phyloP scores from a whole-genome alignment of 108 stramenopile species.

The Fragilaria radians region DNA sequence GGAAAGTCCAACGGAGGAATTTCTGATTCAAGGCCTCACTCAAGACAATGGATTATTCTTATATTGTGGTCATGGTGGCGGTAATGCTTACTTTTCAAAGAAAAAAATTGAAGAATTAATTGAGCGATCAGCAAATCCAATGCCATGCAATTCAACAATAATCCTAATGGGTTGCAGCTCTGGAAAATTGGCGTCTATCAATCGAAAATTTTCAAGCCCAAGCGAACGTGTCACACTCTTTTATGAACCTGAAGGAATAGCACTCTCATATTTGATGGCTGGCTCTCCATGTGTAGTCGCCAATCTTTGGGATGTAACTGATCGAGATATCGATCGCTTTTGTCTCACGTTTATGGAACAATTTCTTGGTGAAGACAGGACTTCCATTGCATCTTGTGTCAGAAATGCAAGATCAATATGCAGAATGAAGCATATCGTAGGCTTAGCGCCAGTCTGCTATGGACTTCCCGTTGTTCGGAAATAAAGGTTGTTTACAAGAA shows the following conservation, averaged over 20 bases:
- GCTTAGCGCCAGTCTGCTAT: constrained; percentile 91
- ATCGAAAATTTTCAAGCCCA: constrained; percentile 36
- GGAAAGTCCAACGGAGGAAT: constrained; percentile 43
- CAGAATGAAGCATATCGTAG: constrained; percentile 86
- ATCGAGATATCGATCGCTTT: constrained; percentile 94
- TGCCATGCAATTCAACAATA: constrained; percentile 31
- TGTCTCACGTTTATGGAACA: constrained; percentile 50
- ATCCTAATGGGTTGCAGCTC: constrained; percentile 97
- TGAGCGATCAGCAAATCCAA: constrained; percentile 6
- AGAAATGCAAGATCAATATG: constrained; percentile 77
- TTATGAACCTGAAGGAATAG: constrained; percentile 93
- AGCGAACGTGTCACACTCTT: constrained; percentile 23
- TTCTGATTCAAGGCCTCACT: constrained; percentile 40
- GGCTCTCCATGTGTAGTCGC: constrained; percentile 94
- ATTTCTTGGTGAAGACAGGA: constrained; percentile 21
- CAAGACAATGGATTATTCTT: constrained; percentile 67
- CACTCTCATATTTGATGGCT: constrained; percentile 80
- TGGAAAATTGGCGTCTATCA: constrained; percentile 75
- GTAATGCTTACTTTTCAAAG: constrained; percentile 75
- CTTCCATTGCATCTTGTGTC: constrained; percentile 72
- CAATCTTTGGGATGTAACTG: constrained; percentile 99
- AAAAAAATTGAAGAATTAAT: constrained; percentile 56
- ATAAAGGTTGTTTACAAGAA: constrained; percentile 1
- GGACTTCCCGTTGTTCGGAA: constrained; percentile 75
- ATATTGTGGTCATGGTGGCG: constrained; percentile 97